A percentile compares a stretch with the other conserved stretches of the same genome.
These are phyloP conservation scores for Neoconidiobolus thromboides DNA, from an alignment of 371 early-diverging fungal species.

Conservation along the genomic window DNA sequence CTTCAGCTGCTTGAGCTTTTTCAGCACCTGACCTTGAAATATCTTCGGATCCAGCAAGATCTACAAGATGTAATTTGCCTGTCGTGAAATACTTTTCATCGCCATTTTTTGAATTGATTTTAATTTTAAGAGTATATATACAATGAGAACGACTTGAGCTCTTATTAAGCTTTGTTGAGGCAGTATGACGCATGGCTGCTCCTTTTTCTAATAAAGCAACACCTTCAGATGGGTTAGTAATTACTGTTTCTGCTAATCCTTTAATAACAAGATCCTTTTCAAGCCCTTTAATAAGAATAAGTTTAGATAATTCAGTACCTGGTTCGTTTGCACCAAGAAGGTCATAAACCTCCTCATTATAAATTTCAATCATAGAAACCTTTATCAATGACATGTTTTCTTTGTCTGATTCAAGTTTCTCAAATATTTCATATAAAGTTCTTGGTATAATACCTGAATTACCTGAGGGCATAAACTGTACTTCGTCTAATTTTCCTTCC, in stretches of 20 bases:
- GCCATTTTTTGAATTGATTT: neutral
- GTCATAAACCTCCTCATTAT: constrained; percentile 95
- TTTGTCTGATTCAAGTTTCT: constrained; percentile 29
- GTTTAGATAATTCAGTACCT: constrained; percentile 33
- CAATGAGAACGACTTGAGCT: constrained; percentile 89
- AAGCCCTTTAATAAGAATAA: constrained; percentile 51
- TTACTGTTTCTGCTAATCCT: constrained; percentile 52
- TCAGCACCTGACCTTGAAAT: constrained; percentile 81
- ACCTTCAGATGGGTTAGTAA: constrained; percentile 54
- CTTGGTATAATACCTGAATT: constrained; percentile 85
- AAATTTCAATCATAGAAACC: constrained; percentile 88
- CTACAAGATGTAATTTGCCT: constrained; percentile 91
- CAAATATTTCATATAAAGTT: constrained; percentile 63
- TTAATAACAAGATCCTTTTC: constrained; percentile 53
- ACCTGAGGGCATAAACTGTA: constrained; percentile 10
- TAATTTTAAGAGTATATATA: constrained; percentile 42
- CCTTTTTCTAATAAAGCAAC: constrained; percentile 55
- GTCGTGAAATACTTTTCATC: constrained; percentile 26
- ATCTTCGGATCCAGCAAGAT: constrained; percentile 96
- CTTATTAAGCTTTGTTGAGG: constrained; percentile 79
- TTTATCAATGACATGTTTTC: constrained; percentile 31
- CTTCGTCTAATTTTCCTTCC: constrained; percentile 53
- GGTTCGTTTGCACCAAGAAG: constrained; percentile 37
- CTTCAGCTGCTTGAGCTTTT: constrained; percentile 70
- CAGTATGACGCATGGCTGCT: constrained; percentile 54